Percentiles rank a stretch among this genome's conserved stretches.
phyloP scores from a whole-genome alignment of 2,329 filamentous ascomycete species.

The Drechslerella dactyloides region DNA sequence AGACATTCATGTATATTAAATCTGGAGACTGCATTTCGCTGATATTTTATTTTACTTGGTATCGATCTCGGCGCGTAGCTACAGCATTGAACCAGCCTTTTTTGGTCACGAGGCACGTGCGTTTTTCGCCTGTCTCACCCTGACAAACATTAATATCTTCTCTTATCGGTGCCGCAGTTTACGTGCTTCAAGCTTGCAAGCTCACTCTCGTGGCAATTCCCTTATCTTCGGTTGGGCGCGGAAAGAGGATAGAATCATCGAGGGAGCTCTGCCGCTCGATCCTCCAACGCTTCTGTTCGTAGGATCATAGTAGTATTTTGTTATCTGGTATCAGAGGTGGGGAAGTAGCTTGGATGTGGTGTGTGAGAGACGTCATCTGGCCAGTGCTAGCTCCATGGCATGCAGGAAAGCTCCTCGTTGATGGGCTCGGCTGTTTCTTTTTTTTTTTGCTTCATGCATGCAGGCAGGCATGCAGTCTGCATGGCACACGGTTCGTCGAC shows the following conservation, averaged over 20 bases:
- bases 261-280: neutral
- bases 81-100: constrained; percentile 4
- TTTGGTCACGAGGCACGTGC: constrained; percentile 43
- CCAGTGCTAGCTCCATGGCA: constrained; percentile 33
- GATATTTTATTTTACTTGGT: constrained; percentile 20
- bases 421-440: constrained; percentile 5
- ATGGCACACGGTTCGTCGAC: constrained; percentile 6
- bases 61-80: neutral
- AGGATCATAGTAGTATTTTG: neutral
- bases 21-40: neutral
- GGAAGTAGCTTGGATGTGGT: constrained; percentile 27
- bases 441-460: neutral
- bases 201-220: too few relatives aligned
- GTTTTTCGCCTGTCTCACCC: constrained; percentile 12
- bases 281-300: neutral
- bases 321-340: constrained; percentile 39
- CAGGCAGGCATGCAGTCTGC: neutral
- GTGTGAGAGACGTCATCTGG: constrained; percentile 46
- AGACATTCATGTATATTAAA: neutral
- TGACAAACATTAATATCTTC: neutral
- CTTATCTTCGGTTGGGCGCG: neutral
- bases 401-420: constrained; percentile 8
- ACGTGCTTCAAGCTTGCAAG: neutral
- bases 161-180: constrained; percentile 1
- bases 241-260: neutral